phyloP scores from a whole-genome alignment of 2,329 filamentous ascomycete genomes.

The Polychaeton citri region DNA sequence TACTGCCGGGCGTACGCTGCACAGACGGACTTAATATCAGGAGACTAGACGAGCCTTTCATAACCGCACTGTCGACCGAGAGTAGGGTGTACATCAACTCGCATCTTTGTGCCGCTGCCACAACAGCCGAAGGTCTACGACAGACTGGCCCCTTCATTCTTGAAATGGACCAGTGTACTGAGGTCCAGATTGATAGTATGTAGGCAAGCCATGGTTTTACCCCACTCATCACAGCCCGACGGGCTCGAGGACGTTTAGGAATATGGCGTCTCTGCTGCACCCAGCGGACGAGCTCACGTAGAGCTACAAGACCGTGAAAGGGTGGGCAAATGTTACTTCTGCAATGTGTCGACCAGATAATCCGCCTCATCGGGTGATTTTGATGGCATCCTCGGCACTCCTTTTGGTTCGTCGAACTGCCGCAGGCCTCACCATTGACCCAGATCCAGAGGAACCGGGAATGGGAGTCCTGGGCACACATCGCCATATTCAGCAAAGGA shows the following conservation, averaged over 20 bases:
- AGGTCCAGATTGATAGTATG: too few species aligned
- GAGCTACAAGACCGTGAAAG: conserved; percentile 32
- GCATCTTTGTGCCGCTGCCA: too few species aligned
- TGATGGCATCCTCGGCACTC: conserved; percentile 25
- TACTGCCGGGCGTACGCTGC: too few species aligned
- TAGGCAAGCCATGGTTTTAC: conserved; percentile 63
- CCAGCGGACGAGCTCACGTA: conserved; percentile 52
- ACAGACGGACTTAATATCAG: too few species aligned
- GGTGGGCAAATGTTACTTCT: conserved; percentile 50
- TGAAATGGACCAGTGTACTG: too few species aligned
- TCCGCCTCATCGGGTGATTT: conserved; percentile 63
- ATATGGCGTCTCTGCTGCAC: conserved; percentile 61
- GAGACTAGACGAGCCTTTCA: too few species aligned
- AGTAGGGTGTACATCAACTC: too few species aligned
- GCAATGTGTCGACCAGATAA: conserved; percentile 91
- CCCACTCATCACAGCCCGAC: conserved; percentile 77
- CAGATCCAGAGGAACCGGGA: conserved; percentile 45
- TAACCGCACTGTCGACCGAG: too few species aligned
- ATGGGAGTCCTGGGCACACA: conserved; percentile 64
- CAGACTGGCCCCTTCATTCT: too few species aligned
- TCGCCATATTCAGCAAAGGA: conserved; percentile 44
- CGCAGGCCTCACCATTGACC: conserved; percentile 61
- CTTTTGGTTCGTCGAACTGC: conserved; percentile 76
- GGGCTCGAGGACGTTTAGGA: conserved; percentile 81
- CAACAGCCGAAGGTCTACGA: too few species aligned